Percentiles rank a stretch among this genome's conserved stretches.
phyloP scores from a whole-genome alignment of 1,284 basidiomycete genomes.

The Erythrobasidium hasegawianum region DNA sequence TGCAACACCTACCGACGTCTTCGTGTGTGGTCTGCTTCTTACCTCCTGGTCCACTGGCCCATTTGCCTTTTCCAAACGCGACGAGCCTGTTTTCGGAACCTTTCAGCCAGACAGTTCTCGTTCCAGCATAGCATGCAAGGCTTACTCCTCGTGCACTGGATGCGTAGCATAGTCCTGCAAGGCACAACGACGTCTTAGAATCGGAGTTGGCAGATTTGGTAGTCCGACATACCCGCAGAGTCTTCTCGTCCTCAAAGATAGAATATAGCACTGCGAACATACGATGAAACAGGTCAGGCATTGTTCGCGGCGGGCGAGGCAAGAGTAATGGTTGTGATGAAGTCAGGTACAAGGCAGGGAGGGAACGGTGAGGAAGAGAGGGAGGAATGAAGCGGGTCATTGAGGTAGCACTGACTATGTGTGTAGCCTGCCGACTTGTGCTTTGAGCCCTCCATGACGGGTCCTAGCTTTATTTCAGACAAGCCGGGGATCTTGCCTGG shows the following conservation, averaged over 20 bases:
- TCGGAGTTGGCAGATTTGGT: background rate
- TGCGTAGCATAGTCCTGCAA: background rate
- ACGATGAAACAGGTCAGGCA: too few relatives aligned
- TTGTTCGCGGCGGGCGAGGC: too few relatives aligned
- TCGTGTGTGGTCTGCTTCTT: background rate
- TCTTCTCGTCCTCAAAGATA: background rate
- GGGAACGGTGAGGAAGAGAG: too few relatives aligned
- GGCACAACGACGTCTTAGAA: background rate
- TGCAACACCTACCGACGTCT: background rate
- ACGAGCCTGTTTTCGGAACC: background rate
- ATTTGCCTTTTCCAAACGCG: background rate
- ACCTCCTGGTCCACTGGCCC: background rate
- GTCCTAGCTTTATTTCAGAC: background rate
- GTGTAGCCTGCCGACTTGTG: background rate
- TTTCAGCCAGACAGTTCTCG: background rate
- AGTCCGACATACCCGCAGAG: background rate
- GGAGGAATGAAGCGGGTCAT: too few relatives aligned
- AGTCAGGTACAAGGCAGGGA: too few relatives aligned
- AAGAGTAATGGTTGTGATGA: too few relatives aligned
- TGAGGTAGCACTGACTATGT: background rate
- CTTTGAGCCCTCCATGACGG: constrained; percentile 3
- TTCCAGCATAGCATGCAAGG: background rate
- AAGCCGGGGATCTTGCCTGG: background rate
- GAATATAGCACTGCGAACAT: background rate
- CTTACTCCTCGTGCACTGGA: background rate